Evolutionary conservation across 1,284 basidiomycete species (phyloP).

Genomic region (Cutaneotrichosporon sp.): DNA sequence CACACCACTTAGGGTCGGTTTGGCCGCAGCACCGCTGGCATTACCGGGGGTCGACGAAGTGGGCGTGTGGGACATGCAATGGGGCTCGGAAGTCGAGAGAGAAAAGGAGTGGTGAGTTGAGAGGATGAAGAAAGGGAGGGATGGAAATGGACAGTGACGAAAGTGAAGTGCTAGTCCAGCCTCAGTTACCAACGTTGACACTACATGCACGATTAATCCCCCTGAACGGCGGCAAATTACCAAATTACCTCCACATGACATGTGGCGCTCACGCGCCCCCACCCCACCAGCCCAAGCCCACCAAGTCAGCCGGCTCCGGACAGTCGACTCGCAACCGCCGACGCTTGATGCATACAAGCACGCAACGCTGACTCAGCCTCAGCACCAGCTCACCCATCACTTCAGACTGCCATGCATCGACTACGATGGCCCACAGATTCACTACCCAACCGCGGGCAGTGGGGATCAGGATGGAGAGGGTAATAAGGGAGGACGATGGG

Average conservation of each 20-base stretch:
- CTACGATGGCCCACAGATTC: conserved; percentile 15
- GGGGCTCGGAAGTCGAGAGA: conserved; percentile 13
- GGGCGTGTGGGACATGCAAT: conserved; percentile 54
- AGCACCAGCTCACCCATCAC: too few relatives aligned
- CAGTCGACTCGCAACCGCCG: too few relatives aligned
- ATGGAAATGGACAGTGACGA: conserved; percentile 1
- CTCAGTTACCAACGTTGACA: not conserved
- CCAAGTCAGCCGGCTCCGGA: too few relatives aligned
- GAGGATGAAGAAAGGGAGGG: conserved; percentile 3
- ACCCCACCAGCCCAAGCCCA: too few relatives aligned
- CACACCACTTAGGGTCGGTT: conserved; percentile 56
- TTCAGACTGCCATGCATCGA: conserved; percentile 27
- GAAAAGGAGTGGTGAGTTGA: not conserved
- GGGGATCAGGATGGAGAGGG: conserved; percentile 1
- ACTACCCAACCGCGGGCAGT: not conserved
- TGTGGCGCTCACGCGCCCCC: not conserved
- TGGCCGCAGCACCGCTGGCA: conserved; percentile 46
- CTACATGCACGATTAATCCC: not conserved
- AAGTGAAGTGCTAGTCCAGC: not conserved
- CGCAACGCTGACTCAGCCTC: too few relatives aligned
- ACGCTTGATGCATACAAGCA: too few relatives aligned
- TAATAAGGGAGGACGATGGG: conserved; percentile 2
- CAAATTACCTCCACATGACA: conserved; percentile 1
- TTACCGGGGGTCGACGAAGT: conserved; percentile 47
- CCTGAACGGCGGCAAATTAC: not conserved